Percentiles rank a stretch among this genome's conserved stretches.
phyloP scores from a whole-genome alignment of 2,329 filamentous ascomycete species.

The Penicillium nordicum region DNA sequence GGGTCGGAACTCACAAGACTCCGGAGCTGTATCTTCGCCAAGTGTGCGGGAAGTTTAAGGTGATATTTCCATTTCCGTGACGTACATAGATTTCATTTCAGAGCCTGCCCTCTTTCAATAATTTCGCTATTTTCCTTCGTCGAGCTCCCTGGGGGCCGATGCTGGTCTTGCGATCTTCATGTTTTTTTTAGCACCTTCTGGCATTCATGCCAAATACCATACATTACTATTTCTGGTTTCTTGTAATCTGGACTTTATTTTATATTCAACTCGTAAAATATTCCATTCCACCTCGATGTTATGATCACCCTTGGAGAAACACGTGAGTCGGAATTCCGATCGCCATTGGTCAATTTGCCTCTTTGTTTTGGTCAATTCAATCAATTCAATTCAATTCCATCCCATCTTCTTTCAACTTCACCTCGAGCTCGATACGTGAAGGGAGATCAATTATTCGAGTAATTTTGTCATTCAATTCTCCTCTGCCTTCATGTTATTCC shows the following conservation, averaged over 20 bases:
- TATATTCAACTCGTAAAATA: neutral
- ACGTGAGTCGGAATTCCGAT: constrained; percentile 10
- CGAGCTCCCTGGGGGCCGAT: neutral
- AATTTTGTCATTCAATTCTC: neutral
- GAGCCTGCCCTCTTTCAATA: constrained; percentile 7
- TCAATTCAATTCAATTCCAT: neutral
- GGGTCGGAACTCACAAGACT: constrained; percentile 26
- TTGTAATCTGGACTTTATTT: neutral
- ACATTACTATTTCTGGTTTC: neutral
- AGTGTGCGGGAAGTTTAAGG: constrained; percentile 38
- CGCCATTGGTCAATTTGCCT: neutral
- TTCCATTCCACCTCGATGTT: neutral
- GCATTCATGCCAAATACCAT: neutral
- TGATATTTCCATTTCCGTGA: neutral
- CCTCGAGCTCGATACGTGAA: neutral
- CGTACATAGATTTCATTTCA: constrained; percentile 16
- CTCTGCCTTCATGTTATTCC: constrained; percentile 13
- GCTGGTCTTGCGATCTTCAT: neutral
- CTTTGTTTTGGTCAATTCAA: neutral
- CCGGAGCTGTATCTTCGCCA: constrained; percentile 32
- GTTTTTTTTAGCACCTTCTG: constrained; percentile 1
- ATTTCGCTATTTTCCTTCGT: neutral
- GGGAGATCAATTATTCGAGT: neutral
- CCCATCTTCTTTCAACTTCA: neutral
- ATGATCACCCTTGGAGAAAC: neutral